Evolutionary conservation across 441 rosid genomes (phyloP), one percentile per base, ranked within the genome.

Genomic region (Viola pubescens): DNA sequence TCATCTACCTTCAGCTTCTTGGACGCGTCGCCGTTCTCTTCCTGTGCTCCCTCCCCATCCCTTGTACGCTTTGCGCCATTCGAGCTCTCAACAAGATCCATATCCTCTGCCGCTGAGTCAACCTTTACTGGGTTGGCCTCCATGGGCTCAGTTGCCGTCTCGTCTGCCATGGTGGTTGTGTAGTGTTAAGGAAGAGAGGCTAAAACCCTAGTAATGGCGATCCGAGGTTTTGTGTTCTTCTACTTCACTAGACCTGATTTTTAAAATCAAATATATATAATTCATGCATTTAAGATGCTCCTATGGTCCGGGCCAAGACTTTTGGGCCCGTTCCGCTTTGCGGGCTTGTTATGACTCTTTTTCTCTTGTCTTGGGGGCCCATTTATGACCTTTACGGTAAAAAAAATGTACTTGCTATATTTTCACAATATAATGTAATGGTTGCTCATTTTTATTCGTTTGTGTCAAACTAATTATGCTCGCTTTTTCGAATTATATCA

Each of bases 31-130:
- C 48, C 53, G 7, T 46, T 34, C 9, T 48, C 52, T 14, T n/a
- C 52, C 11, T 48, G 44, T 9, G 4, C 54, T 51, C 54, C 48
- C 56, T 62, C 71, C 3, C 62, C 77, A 61, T 77, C 95, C 56
- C 94, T 81, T 14, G 59, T 59, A n/a, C 89, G 86, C 76, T 86
- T 87, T 67, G 66, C 73, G 45, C 63, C 79, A 56, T 66, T 63
- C 13, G 58, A 49, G 51, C 68, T 71, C 3, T 63, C 68, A 13
- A 65, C 84, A 44, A 82, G 64, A 52, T 81, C 88, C 98, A 82
- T 88, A 40, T 79, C 91, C 37, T 69, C 77, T 9, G 67, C 56
- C 10, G 66, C 60, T 37, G 71, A 8, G 49, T 74, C 71, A 13
- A 19, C 70, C 52, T 43, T 57, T 52, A 62, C 67, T 3, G 70